phyloP scores from a whole-genome alignment of 208 protist species.

The Chromosphaera perkinsii region DNA sequence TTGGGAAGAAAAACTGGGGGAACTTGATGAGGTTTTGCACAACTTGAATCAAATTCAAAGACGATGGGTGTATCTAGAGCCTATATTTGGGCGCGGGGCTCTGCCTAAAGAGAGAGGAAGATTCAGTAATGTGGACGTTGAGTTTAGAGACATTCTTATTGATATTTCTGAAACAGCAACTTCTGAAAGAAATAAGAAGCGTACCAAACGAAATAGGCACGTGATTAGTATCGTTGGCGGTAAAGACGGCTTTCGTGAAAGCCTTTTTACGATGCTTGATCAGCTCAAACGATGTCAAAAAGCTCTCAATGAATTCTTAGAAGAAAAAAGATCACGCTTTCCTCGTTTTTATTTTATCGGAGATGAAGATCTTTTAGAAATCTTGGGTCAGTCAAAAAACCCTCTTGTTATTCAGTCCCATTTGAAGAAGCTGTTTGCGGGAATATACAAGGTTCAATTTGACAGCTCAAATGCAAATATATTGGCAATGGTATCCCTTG shows the following conservation, averaged over 20 bases:
- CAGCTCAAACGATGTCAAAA: conserved; percentile 89
- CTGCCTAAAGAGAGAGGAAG: conserved; percentile 83
- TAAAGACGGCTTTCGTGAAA: conserved; percentile 78
- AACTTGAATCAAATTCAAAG: conserved; percentile 89
- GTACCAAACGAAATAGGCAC: too few relatives aligned
- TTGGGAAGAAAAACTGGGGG: conserved; percentile 86
- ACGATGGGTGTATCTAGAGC: conserved; percentile 95
- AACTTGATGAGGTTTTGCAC: conserved; percentile 79
- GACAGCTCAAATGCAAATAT: conserved; percentile 55
- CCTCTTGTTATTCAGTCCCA: conserved; percentile 88
- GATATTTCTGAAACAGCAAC: too few relatives aligned
- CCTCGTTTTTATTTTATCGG: conserved; percentile 99
- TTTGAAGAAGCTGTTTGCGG: conserved; percentile 98
- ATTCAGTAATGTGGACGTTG: conserved; percentile 80
- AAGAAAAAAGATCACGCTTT: conserved; percentile 88
- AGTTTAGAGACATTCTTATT: too few relatives aligned
- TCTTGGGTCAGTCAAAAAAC: conserved; percentile 93
- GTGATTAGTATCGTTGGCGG: too few relatives aligned
- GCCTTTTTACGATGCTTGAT: conserved; percentile 70
- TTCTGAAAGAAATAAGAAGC: too few relatives aligned
- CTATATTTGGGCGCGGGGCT: conserved; percentile 87
- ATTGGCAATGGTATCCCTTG: conserved; percentile 75
- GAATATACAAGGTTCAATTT: conserved; percentile 71
- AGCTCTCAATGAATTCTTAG: conserved; percentile 89
- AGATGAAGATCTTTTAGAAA: conserved; percentile 99